Percentiles rank a stretch among this genome's conserved stretches.
Evolutionary conservation across 1,139 yeast genomes (phyloP).

Genomic region (Kodamaea sp.): DNA sequence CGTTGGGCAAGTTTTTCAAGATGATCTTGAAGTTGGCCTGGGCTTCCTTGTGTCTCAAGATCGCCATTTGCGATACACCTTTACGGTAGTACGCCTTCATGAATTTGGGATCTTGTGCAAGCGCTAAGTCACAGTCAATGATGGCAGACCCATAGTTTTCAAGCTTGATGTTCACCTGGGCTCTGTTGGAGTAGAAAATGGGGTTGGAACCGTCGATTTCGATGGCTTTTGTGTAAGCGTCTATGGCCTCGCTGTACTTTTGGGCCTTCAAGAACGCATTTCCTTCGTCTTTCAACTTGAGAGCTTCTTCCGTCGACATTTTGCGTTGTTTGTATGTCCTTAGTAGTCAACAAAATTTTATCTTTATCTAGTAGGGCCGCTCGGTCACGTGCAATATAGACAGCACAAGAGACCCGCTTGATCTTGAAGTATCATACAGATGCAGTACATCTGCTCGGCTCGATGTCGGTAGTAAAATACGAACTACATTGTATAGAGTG

Average conservation of each 20-base stretch:
- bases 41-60: conserved; percentile 75
- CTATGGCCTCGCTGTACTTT: conserved; percentile 66
- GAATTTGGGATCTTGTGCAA: conserved; percentile 65
- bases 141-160: conserved; percentile 89
- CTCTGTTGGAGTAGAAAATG: conserved; percentile 84
- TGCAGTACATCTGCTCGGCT: too few relatives aligned
- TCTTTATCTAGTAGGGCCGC: too few relatives aligned
- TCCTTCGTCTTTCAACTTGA: conserved; percentile 66
- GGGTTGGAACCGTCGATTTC: conserved; percentile 70
- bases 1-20: conserved; percentile 65
- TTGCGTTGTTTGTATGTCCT: too few relatives aligned
- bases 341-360: too few relatives aligned
- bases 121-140: conserved; percentile 71
- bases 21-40: conserved; percentile 67
- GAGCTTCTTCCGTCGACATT: conserved; percentile 37
- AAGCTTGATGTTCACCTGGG: conserved; percentile 82
- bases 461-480: too few relatives aligned
- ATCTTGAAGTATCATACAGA: too few relatives aligned
- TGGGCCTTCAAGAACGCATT: conserved; percentile 68
- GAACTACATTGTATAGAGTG: too few relatives aligned
- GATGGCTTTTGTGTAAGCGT: conserved; percentile 75
- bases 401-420: too few relatives aligned
- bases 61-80: conserved; percentile 80
- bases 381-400: too few relatives aligned
- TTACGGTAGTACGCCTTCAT: conserved; percentile 81